Percentiles rank a stretch among this genome's conserved stretches.
phyloP scores from a whole-genome alignment of 768 basidiomycete species.

The Tulasnella sp. region DNA sequence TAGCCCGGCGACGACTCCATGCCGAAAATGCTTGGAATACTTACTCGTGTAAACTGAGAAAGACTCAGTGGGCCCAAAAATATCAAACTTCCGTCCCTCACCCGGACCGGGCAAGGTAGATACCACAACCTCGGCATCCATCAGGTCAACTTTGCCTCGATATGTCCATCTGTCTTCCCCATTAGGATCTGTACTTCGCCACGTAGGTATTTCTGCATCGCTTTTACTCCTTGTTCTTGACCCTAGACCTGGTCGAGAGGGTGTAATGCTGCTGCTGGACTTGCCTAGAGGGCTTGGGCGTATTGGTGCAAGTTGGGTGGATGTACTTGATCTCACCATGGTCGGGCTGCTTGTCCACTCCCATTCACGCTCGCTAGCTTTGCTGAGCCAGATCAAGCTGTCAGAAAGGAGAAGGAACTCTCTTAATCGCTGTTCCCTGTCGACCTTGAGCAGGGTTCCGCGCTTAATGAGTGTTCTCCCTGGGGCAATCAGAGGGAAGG shows the following conservation, averaged over 20 bases:
- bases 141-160: conserved; percentile 54
- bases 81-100: conserved; percentile 52
- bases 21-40: conserved; percentile 15
- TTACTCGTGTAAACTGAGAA: conserved; percentile 63
- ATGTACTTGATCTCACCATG: background rate
- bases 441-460: conserved; percentile 19
- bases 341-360: background rate
- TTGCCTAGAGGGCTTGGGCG: background rate
- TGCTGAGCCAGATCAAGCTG: conserved; percentile 62
- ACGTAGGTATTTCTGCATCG: conserved; percentile 40
- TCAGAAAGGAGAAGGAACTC: conserved; percentile 80
- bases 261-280: background rate
- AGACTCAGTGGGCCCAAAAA: conserved; percentile 53
- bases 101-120: conserved; percentile 33
- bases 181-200: conserved; percentile 22
- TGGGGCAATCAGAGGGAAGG: conserved; percentile 65
- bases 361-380: conserved; percentile 31
- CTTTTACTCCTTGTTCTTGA: conserved; percentile 44
- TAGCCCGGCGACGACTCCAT: background rate
- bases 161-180: conserved; percentile 61
- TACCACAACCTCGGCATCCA: conserved; percentile 68
- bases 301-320: background rate
- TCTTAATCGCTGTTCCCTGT: conserved; percentile 35
- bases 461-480: conserved; percentile 70
- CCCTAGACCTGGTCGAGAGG: conserved; percentile 25